Percentiles rank a stretch among this genome's conserved stretches.
Evolutionary conservation across 2,329 filamentous ascomycete species (phyloP).

Genomic region (Ceratocystis ficicola): DNA sequence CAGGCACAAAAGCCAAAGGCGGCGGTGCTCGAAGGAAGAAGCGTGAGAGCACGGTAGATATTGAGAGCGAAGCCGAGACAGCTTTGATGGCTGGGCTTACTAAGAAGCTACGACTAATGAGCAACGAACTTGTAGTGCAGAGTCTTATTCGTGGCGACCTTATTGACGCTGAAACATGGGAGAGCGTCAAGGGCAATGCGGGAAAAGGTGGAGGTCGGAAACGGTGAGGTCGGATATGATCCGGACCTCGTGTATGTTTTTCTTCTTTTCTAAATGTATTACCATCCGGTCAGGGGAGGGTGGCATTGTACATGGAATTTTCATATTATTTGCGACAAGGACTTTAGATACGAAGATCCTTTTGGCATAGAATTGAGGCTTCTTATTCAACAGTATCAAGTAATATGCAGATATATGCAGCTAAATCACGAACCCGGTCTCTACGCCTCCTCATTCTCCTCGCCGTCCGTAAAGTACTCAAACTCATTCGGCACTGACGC

Average conservation of each 20-base stretch:
- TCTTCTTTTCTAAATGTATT: background rate
- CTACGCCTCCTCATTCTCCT: constrained; percentile 3
- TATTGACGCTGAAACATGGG: constrained; percentile 47
- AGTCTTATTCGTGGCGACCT: constrained; percentile 78
- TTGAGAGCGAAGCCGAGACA: constrained; percentile 3
- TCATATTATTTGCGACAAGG: background rate
- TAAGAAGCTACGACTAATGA: constrained; percentile 53
- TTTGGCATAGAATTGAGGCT: background rate
- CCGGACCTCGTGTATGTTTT: constrained; percentile 10
- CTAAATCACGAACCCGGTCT: background rate
- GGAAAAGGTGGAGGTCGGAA: background rate
- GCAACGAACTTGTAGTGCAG: constrained; percentile 81
- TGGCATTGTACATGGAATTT: background rate
- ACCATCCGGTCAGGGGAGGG: background rate
- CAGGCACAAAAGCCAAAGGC: background rate
- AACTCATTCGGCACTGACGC: constrained; percentile 27
- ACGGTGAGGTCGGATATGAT: background rate
- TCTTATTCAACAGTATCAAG: background rate
- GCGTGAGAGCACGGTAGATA: constrained; percentile 25
- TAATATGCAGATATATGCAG: background rate
- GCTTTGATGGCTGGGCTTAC: constrained; percentile 26
- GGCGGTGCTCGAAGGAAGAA: constrained; percentile 20
- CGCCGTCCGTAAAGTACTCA: constrained; percentile 30
- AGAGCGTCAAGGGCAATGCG: background rate
- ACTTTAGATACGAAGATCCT: background rate